Evolutionary conservation across 257 asterid genomes (phyloP).

Genomic region (Capsicum rhomboideum): DNA sequence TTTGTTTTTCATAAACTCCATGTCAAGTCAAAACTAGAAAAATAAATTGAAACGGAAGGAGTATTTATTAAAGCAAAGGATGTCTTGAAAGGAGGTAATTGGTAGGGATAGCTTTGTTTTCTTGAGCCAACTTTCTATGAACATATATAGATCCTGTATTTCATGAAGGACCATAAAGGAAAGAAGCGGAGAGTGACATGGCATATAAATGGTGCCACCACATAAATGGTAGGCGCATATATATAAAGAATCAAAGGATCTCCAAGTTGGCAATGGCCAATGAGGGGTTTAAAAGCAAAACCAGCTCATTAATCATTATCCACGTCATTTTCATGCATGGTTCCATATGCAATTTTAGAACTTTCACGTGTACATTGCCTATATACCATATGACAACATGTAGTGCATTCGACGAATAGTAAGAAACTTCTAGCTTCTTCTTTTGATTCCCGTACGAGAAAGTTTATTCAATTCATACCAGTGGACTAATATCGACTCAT

Average conservation of each 20-base stretch:
- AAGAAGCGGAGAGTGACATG: background rate
- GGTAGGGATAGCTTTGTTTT: background rate
- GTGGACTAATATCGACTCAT: background rate
- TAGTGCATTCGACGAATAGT: background rate
- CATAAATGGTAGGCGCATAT: background rate
- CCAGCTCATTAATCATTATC: background rate
- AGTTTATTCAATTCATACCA: background rate
- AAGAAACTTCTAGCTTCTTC: background rate
- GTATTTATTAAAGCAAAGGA: background rate
- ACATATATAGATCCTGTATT: background rate
- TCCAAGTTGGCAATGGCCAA: background rate
- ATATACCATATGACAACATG: background rate
- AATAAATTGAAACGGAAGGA: too few relatives aligned
- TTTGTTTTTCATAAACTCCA: too few relatives aligned
- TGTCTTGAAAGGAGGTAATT: background rate
- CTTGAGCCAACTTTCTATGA: background rate
- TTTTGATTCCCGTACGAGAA: background rate
- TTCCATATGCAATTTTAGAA: background rate
- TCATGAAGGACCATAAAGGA: background rate
- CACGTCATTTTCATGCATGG: background rate
- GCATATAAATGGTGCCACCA: background rate
- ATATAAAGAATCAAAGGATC: background rate
- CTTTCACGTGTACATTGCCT: background rate
- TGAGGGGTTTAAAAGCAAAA: background rate
- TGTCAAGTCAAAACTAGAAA: too few relatives aligned